phyloP scores from a whole-genome alignment of 257 asterid species.

The Ballota nigra region DNA sequence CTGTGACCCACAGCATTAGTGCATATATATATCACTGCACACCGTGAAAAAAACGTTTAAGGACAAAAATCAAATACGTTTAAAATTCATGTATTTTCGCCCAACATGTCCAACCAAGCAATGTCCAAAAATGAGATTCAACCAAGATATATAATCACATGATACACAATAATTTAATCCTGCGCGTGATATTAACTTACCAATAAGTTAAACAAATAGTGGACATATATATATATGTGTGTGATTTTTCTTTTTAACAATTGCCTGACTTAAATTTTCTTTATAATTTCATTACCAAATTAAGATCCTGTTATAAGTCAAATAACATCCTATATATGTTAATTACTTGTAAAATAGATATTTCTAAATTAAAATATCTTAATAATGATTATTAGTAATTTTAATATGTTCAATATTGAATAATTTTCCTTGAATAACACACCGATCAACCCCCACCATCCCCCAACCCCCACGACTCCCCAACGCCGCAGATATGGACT shows the following conservation, averaged over 20 bases:
- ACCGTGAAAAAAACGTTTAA: background rate
- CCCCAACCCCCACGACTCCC: no score
- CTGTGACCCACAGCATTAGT: background rate
- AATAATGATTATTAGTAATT: no score
- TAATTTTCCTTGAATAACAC: no score
- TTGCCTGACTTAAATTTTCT: background rate
- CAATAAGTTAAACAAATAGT: background rate
- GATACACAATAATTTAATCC: background rate
- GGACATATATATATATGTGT: no score
- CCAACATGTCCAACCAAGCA: background rate
- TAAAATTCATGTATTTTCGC: background rate
- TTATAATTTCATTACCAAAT: background rate
- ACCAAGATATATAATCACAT: background rate
- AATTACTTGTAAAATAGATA: no score
- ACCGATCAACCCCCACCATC: no score
- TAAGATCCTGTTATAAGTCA: background rate
- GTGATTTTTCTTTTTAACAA: no score
- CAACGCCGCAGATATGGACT: no score
- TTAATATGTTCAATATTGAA: no score
- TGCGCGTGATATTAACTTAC: background rate
- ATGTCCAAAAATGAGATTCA: background rate
- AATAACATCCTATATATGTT: no score
- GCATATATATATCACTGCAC: background rate
- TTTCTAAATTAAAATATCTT: no score
- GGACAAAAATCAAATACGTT: background rate